Evolutionary conservation across 202 grass and related monocot species (phyloP), one percentile per base, ranked within the genome.

Genomic region (Dendrocalamus latiflorus): DNA sequence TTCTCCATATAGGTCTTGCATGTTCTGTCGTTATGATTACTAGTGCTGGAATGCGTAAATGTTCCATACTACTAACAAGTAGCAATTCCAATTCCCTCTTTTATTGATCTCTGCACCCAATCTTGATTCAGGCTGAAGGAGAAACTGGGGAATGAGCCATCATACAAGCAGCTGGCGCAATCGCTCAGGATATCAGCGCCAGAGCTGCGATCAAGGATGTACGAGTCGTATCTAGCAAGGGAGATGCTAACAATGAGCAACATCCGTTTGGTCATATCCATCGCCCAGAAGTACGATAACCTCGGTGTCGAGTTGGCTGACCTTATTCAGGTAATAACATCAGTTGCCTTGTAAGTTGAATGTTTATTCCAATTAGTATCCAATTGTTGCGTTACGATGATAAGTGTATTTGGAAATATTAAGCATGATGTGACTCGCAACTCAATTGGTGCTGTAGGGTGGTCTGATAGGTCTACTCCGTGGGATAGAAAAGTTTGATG

Each of bases 231-330:
- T 80, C 87, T 94, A 8, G 96, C 96, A 47, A 89, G 88, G 70
- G 93, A 99, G 86, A 93, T 94, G 84, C 81, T 99, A 63, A 86
- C 91, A 16, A 99, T 96, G 85, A 93, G 93, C 85, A 99, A 99
- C 87, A 54, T 96, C n/a, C 91, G 93, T 75, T 65, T 99, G 80
- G 96, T 99, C 53, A 99, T 95, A 78, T 99, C 96, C 75, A 93
- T 99, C 89, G 96, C 96, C 3, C 91, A 92, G 74, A 99, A 94
- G 75, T 99, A 95, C 77, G 93, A 99, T 59, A 96, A 96, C 63
- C 83, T 99, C 8, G 96, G 93, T 4, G 93, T 86, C 17, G 96
- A 96, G 42, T 83, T 99, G 91, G 78, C 88, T n/a, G 96, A 99
- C 74, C 96, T 99, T 66, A 92, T 99, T 83, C 96, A 99, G 89